Evolutionary conservation across 441 rosid genomes (phyloP), one percentile per base, ranked within the genome.

Genomic region (Euphorbia celastroides): DNA sequence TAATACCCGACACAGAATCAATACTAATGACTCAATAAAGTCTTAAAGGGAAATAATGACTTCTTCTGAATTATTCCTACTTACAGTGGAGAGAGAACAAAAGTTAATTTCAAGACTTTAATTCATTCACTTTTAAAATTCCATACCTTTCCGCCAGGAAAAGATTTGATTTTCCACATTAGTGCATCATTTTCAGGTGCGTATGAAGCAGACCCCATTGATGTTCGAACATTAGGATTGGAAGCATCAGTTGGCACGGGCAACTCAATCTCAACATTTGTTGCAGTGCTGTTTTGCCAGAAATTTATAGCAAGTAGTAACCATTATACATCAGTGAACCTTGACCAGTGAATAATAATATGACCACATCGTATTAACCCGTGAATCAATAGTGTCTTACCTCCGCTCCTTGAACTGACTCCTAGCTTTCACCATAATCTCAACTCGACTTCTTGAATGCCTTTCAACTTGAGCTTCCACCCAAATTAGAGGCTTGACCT

Each of bases 371-470:
- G 44, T 12, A 52, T 51, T 22, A 26, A 7, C 26, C 25, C 58
- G 41, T 23, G 5, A 60, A 57, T 26, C 46, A 38, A 58, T 36
- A 30, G 11, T 46, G 31, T 17, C 26, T 69, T 68, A 92, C 99
- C 99, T 94, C 42, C 98, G 96, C 79, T 95, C 99, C 83, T 92
- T 95, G 83, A 89, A 95, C 80, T 92, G 99, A 77, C 98, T 92
- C 78, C 98, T 80, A 64, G 98, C 99, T 78, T 95, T 95, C 42
- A 95, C 98, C 73, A 82, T 81, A 57, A 95, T 84, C 82, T 92
- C 99, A 60, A 95, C 81, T 59, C 99, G 93, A 75, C 99, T 95
- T 83, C 95, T 87, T 30, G 98, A 92, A 85, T 95, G 99, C 77
- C 76, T 90, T 83, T 95, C 98, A 70, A 95, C 89, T 78, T 92